Evolutionary conservation across 768 basidiomycete species (phyloP).

Genomic region (Pisolithus marmoratus): DNA sequence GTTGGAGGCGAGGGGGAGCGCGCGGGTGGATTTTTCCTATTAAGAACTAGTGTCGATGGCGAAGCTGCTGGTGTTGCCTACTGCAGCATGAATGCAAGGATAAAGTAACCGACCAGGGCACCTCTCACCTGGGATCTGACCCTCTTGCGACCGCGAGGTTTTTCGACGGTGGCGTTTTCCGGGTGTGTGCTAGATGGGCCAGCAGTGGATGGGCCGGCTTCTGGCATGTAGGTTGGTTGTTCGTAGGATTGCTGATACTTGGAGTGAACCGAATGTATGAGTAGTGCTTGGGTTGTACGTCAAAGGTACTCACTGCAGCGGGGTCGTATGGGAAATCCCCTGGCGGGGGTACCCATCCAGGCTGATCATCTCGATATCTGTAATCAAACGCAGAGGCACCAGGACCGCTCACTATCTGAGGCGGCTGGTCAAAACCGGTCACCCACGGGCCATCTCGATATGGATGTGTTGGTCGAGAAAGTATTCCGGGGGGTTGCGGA

Average conservation of each 20-base stretch:
- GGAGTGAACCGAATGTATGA: slow-evolving; percentile 5
- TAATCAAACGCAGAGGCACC: slow-evolving; percentile 48
- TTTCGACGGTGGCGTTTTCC: slow-evolving; percentile 31
- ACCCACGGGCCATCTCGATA: slow-evolving; percentile 56
- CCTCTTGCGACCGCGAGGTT: slow-evolving; percentile 64
- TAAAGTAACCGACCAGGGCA: background rate
- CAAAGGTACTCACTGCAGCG: slow-evolving; percentile 34
- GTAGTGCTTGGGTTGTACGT: background rate
- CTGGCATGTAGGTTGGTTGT: slow-evolving; percentile 49
- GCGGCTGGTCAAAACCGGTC: slow-evolving; percentile 44
- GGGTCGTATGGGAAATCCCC: slow-evolving; percentile 53
- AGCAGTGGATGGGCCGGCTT: slow-evolving; percentile 42
- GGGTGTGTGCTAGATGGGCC: slow-evolving; percentile 32
- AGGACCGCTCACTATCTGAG: slow-evolving; percentile 43
- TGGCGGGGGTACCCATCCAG: slow-evolving; percentile 38
- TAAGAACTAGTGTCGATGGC: slow-evolving; percentile 60
- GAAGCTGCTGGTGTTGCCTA: slow-evolving; percentile 62
- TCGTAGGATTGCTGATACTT: slow-evolving; percentile 57
- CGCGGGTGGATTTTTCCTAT: slow-evolving; percentile 58
- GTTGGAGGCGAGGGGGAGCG: slow-evolving; percentile 81
- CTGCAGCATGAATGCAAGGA: background rate
- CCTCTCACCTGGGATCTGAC: slow-evolving; percentile 49
- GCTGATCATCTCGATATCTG: slow-evolving; percentile 57
- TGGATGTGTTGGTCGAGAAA: slow-evolving; percentile 38
- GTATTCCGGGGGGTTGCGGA: slow-evolving; percentile 39